Evolutionary conservation across 2,329 filamentous ascomycete species (phyloP), one percentile per base, ranked within the genome.

Genomic region (Aspergillus transmontanensis): DNA sequence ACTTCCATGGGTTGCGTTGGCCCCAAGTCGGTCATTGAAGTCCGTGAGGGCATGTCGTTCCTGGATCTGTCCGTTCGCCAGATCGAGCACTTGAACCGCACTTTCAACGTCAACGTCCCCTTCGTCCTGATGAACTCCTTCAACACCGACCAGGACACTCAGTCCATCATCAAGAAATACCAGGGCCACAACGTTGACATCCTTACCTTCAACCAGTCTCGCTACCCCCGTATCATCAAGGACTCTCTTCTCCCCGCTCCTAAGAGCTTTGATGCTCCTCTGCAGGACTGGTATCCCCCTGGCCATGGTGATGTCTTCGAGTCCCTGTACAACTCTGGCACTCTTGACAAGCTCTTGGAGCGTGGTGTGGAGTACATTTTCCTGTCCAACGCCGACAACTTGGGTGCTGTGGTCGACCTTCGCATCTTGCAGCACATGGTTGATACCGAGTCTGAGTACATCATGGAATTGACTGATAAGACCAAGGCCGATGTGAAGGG

Each of bases 101-200:
- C 93, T 69, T 98, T 97, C 85, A 88, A 91, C 73, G 93, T 96
- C 80, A 98, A 97, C 79, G 95, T 99, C 39, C 95, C 95, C 56
- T 97, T 99, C 82, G 89, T 99, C 71, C 90, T 99, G 73, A 99
- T 99, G 95, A 99, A 99, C 90, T 98, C 95, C 61, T 99, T 99
- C 91, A 99, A 99, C 88, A 99, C 95, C 79, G 94, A 99, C 80
- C 89, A 94, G 75, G 95, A 99, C 78, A 99, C 95, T 58, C 93
- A 94, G 67, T 93, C 93, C 82, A 99, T 99, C 83, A 99, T 99
- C 86, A 99, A 99, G 89, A 99, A 99, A 86, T 99, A 98, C 84
- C 94, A 99, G 85, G 95, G 95, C 69, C 95, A 99, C 88, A 97
- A 97, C 80, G 96, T 99, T 76, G 95, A 99, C 79, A 98, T 99